Conservation (phyloP, 139 green algal genomes). For the Zygnema circumcarinatum region DNA sequence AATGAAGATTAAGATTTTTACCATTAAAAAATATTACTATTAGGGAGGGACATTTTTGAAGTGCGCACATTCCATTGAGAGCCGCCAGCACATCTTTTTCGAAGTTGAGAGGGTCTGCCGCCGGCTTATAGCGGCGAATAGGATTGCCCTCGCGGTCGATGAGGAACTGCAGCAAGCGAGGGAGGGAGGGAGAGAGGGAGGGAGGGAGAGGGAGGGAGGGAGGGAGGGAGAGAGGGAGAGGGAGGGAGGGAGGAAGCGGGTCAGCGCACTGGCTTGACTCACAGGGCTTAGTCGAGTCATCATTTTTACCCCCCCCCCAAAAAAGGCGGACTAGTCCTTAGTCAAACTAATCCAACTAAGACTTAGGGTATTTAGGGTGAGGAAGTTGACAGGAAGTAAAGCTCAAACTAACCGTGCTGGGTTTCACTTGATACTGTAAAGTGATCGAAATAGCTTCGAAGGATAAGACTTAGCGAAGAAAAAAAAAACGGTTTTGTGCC, state of each 20-base stretch:
- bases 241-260: not conserved
- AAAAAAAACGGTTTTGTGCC: too few species aligned
- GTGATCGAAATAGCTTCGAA: too few species aligned
- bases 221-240: not conserved
- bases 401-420: too few species aligned
- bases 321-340: too few species aligned
- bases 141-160: conserved; percentile 75
- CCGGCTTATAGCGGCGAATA: conserved; percentile 80
- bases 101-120: conserved; percentile 73
- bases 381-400: too few species aligned
- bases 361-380: too few species aligned
- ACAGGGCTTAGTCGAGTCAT: too few species aligned
- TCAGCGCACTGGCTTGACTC: too few species aligned
- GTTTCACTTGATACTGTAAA: too few species aligned
- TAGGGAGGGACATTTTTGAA: not conserved
- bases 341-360: too few species aligned
- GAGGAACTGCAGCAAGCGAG: conserved; percentile 70
- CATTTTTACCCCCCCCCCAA: too few species aligned
- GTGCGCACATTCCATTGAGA: conserved; percentile 28
- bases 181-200: conserved; percentile 9
- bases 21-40: not conserved
- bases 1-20: not conserved
- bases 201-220: not conserved
- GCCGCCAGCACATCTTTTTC: conserved; percentile 52
- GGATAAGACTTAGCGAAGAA: too few species aligned